Percentiles rank a stretch among this genome's conserved stretches.
Conservation (phyloP, 1,284 basidiomycete species). For the Cryptococcus wingfieldii region DNA sequence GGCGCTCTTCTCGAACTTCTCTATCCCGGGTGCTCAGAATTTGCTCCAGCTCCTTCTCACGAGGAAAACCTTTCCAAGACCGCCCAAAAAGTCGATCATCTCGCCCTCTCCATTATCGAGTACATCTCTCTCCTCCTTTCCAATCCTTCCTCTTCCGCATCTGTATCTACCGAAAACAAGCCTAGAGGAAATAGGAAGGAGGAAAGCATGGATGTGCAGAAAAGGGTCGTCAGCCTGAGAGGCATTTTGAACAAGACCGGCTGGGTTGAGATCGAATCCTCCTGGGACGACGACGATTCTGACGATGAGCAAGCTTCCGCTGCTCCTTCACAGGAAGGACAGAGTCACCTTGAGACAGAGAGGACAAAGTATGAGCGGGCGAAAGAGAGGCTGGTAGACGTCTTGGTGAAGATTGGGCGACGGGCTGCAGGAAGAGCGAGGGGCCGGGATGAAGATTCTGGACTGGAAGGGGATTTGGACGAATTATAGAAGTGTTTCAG, state of each 20-base stretch:
- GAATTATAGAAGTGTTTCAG: slow-evolving; percentile 24
- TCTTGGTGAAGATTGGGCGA: slow-evolving; percentile 35
- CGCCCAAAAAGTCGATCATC: slow-evolving; percentile 40
- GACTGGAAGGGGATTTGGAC: slow-evolving; percentile 40
- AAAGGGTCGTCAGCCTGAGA: slow-evolving; percentile 33
- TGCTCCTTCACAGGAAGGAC: not conserved
- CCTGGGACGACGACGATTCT: slow-evolving; percentile 14
- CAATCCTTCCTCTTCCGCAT: slow-evolving; percentile 14
- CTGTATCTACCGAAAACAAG: not conserved
- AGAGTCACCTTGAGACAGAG: slow-evolving; percentile 17
- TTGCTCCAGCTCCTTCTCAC: not conserved
- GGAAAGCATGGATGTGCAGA: slow-evolving; percentile 27
- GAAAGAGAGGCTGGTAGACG: slow-evolving; percentile 39
- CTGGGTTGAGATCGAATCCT: slow-evolving; percentile 29
- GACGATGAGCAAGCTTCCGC: slow-evolving; percentile 2
- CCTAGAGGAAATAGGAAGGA: slow-evolving; percentile 5
- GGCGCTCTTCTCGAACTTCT: slow-evolving; percentile 42
- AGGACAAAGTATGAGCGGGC: slow-evolving; percentile 31
- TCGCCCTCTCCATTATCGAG: slow-evolving; percentile 44
- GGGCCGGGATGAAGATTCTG: slow-evolving; percentile 40
- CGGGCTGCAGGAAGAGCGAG: slow-evolving; percentile 34
- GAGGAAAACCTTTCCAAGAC: slow-evolving; percentile 18
- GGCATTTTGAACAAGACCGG: slow-evolving; percentile 39
- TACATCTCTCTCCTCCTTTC: slow-evolving; percentile 38
- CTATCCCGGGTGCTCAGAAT: slow-evolving; percentile 30